A percentile compares a stretch with the other conserved stretches of the same genome.
These are phyloP conservation scores for Xylaria bambusicola DNA, from an alignment of 495 filamentous ascomycete species.

Conservation along the genomic window DNA sequence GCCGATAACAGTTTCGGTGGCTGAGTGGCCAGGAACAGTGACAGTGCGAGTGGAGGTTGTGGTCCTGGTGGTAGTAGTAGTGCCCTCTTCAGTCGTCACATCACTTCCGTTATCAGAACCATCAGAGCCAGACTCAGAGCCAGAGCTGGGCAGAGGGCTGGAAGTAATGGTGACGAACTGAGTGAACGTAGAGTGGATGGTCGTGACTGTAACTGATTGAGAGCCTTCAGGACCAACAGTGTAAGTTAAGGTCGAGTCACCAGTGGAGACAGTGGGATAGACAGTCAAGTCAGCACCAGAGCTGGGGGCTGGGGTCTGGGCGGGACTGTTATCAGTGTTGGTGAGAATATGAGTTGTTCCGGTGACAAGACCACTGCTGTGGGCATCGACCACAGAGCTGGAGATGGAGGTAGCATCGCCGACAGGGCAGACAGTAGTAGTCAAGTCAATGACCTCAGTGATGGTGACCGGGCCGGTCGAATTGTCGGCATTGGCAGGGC, in stretches of 20 bases:
- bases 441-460: conserved; percentile 48
- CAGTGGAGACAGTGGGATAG: conserved; percentile 22
- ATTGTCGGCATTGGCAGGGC: conserved; percentile 53
- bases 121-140: neutral
- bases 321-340: conserved; percentile 18
- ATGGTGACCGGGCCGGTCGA: conserved; percentile 43
- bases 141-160: conserved; percentile 14
- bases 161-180: conserved; percentile 30
- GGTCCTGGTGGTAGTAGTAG: conserved; percentile 42
- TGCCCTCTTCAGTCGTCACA: conserved; percentile 26
- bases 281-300: conserved; percentile 20
- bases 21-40: conserved; percentile 30
- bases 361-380: conserved; percentile 38
- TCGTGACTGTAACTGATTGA: conserved; percentile 38
- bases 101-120: conserved; percentile 5
- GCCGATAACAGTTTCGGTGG: conserved; percentile 22
- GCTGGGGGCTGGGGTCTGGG: conserved; percentile 22
- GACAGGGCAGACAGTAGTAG: conserved; percentile 49
- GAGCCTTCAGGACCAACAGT: conserved; percentile 42
- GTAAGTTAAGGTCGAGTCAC: conserved; percentile 39
- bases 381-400: conserved; percentile 38
- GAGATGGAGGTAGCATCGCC: conserved; percentile 42
- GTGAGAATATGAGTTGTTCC: conserved; percentile 34
- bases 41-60: conserved; percentile 45
- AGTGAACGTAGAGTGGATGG: conserved; percentile 37